Conservation (phyloP, 495 filamentous ascomycete species). For the Penicillium angulare region DNA sequence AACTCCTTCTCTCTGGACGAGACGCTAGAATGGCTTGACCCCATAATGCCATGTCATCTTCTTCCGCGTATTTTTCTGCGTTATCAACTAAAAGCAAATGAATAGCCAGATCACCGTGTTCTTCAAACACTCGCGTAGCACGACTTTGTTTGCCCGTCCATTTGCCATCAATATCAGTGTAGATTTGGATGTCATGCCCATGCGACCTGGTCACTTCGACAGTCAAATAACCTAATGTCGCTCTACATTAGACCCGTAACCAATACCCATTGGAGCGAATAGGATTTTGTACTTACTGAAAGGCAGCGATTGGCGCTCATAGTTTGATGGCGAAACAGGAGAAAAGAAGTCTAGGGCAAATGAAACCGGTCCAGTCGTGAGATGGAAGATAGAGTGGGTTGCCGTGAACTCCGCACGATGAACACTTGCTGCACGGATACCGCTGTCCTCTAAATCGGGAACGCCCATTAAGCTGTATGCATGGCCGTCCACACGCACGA, state of each 20-base stretch:
- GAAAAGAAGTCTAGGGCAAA: slow-evolving; percentile 66
- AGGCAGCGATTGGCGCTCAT: slow-evolving; percentile 77
- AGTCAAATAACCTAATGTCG: slow-evolving; percentile 58
- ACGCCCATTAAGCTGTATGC: slow-evolving; percentile 51
- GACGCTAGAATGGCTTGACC: slow-evolving; percentile 35
- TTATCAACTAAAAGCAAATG: slow-evolving; percentile 35
- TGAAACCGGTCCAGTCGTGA: slow-evolving; percentile 39
- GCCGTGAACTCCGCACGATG: slow-evolving; percentile 43
- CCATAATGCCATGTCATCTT: slow-evolving; percentile 47
- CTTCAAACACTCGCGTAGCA: slow-evolving; percentile 28
- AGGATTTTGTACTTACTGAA: slow-evolving; percentile 50
- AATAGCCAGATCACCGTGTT: slow-evolving; percentile 19
- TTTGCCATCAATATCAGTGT: slow-evolving; percentile 49
- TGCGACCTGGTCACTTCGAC: slow-evolving; percentile 49
- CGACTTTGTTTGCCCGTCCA: slow-evolving; percentile 42
- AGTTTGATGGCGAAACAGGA: slow-evolving; percentile 82
- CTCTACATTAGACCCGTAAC: neutral
- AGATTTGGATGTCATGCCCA: slow-evolving; percentile 41
- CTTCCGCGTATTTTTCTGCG: slow-evolving; percentile 39
- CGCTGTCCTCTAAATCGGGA: slow-evolving; percentile 15
- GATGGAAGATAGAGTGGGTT: slow-evolving; percentile 44
- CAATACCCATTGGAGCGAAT: neutral
- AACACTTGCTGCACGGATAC: slow-evolving; percentile 37
- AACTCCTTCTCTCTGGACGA: slow-evolving; percentile 24
- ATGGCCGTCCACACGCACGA: slow-evolving; percentile 47